Base-by-base conservation (phyloP, 441 rosid species). In the Lepidium campestre region DNA sequence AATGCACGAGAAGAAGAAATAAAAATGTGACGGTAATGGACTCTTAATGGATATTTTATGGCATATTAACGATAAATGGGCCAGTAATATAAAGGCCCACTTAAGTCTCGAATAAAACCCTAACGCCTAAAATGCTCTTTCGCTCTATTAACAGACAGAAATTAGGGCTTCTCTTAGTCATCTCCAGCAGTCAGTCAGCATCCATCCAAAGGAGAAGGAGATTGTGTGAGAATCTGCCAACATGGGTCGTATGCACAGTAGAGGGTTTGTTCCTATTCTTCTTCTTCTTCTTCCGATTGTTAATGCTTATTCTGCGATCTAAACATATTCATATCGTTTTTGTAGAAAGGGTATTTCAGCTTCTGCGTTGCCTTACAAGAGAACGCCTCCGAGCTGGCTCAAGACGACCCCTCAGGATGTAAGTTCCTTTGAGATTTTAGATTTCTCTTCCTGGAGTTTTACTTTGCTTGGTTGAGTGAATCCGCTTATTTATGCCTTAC, bases 291-390 rank as follows among this genome's bases (percentile, higher is more conserved):
- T 0, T 35, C 15, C 7, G 8, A 8, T 22, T 3, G 45, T 37
- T 56, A 17, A 29, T 9, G 18, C 25, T 20, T 37, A n/a, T 29
- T 25, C 17, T 10, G 39, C 25, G 25, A 27, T 68, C 42, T 47
- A 18, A 7, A 68, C 20, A 23, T 57, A 37, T 56, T 9, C 2
- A 2, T 29, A 0, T 14, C 3, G 12, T 14, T 34, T 41, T 42
- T 68, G 52, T 61, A 80, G 88, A 62, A 85, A 85, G 85, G 90
- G 90, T 72, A 85, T 85, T 55, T 85, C 90, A 19, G 80, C 90
- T 9, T 83, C 90, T 13, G 88, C 90, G 15, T 57, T 83, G 31
- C 88, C 86, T 2, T 85, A 83, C 80, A 83, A 83, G 82, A 82
- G 90, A 57, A 61, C 85, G 17, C 70, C 88, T 5, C 90, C 88